These are phyloP conservation scores for Immersiella caudata DNA, from an alignment of 495 filamentous ascomycete genomes.

Conservation along the genomic window DNA sequence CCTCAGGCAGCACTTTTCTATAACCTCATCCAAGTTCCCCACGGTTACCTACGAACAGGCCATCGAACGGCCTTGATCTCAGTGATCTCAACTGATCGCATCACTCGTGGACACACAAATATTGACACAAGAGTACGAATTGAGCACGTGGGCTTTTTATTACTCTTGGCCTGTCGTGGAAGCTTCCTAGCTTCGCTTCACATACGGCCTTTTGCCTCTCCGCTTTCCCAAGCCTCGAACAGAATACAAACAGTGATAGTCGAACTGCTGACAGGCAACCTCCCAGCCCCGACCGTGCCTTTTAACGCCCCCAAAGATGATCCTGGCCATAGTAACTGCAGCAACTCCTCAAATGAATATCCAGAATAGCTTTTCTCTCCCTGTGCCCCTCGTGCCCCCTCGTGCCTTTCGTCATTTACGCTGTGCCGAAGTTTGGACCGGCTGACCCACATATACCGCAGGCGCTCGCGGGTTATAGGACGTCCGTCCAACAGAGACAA, in stretches of 20 bases:
- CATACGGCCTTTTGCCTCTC: not conserved
- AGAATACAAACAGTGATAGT: not conserved
- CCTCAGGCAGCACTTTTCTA: slow-evolving; percentile 6
- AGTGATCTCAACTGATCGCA: slow-evolving; percentile 5
- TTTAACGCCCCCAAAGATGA: slow-evolving; percentile 1
- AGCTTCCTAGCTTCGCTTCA: not conserved
- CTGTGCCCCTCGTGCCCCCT: not conserved
- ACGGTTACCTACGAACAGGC: not conserved
- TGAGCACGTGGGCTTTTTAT: not conserved
- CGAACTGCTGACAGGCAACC: slow-evolving; percentile 8
- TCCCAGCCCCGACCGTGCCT: not conserved
- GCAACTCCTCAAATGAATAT: slow-evolving; percentile 15
- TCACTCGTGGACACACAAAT: not conserved
- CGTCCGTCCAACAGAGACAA: not conserved
- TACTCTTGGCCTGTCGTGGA: not conserved
- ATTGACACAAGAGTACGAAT: not conserved
- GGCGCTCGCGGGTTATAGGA: not conserved
- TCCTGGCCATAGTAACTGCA: not conserved
- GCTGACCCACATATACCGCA: not conserved
- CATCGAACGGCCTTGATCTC: not conserved
- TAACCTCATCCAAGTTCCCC: not conserved
- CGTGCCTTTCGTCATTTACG: slow-evolving; percentile 5
- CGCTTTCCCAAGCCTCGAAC: not conserved
- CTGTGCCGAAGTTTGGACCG: not conserved
- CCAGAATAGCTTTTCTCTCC: slow-evolving; percentile 21